Evolutionary conservation across 352 stramenopile species (phyloP).

Genomic region (Labyrinthula sp.): DNA sequence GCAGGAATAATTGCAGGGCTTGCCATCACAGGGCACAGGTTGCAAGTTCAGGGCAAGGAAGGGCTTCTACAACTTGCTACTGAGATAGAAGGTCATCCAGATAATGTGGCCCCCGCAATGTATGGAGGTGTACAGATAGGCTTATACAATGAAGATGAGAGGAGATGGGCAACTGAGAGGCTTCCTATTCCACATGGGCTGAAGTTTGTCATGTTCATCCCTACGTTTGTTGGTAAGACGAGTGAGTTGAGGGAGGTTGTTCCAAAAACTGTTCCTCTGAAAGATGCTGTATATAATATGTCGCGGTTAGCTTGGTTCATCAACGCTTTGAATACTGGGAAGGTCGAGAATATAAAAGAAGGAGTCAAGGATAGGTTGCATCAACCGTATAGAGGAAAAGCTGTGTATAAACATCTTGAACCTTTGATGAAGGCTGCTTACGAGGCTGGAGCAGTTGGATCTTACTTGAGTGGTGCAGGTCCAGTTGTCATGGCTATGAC

Average conservation of each 20-base stretch:
- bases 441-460: constrained; percentile 67
- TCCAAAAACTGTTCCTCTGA: constrained; percentile 51
- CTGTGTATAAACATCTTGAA: constrained; percentile 82
- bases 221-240: constrained; percentile 81
- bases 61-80: constrained; percentile 87
- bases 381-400: constrained; percentile 78
- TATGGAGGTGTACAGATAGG: constrained; percentile 92
- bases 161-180: constrained; percentile 86
- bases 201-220: constrained; percentile 95
- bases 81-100: constrained; percentile 90
- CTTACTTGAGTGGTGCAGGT: constrained; percentile 85
- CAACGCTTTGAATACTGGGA: constrained; percentile 78
- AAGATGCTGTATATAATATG: constrained; percentile 89
- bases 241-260: constrained; percentile 72
- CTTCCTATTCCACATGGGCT: constrained; percentile 77
- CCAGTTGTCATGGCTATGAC: constrained; percentile 93
- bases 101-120: constrained; percentile 94
- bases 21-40: constrained; percentile 75
- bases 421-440: constrained; percentile 87
- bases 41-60: constrained; percentile 62
- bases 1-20: constrained; percentile 90
- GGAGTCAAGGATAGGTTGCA: constrained; percentile 76
- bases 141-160: constrained; percentile 57
- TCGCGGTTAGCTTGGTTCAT: constrained; percentile 85
- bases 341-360: constrained; percentile 82